These are phyloP conservation scores for Monosporozyma siamensis DNA, from an alignment of 805 yeast genomes.

Conservation along the genomic window DNA sequence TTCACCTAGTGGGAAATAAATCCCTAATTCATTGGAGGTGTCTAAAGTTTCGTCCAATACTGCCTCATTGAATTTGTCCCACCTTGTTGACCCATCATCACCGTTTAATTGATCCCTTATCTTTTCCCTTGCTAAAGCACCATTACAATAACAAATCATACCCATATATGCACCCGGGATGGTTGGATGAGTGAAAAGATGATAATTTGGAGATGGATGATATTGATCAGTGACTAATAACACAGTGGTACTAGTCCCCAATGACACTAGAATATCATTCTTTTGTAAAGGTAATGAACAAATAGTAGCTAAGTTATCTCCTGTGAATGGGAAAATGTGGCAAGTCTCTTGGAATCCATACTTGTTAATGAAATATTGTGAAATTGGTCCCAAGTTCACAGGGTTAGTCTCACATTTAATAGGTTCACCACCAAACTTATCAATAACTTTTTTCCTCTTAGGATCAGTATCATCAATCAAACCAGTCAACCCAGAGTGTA, in stretches of 20 bases:
- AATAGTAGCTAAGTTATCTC: slow-evolving; percentile 85
- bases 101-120: slow-evolving; percentile 46
- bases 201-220: slow-evolving; percentile 73
- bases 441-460: slow-evolving; percentile 15
- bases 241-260: slow-evolving; percentile 91
- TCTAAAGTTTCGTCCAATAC: slow-evolving; percentile 29
- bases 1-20: slow-evolving; percentile 84
- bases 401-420: slow-evolving; percentile 35
- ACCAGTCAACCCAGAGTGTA: slow-evolving; percentile 47
- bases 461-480: slow-evolving; percentile 18
- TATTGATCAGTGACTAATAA: slow-evolving; percentile 70
- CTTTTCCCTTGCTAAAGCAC: slow-evolving; percentile 76
- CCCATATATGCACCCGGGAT: slow-evolving; percentile 75
- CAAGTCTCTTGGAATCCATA: slow-evolving; percentile 58
- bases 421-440: slow-evolving; percentile 31
- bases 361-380: slow-evolving; percentile 50
- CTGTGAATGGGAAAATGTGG: slow-evolving; percentile 67
- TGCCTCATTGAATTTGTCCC: slow-evolving; percentile 54
- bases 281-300: slow-evolving; percentile 68
- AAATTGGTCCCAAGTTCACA: slow-evolving; percentile 38
- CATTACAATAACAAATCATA: slow-evolving; percentile 90
- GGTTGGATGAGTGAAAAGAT: slow-evolving; percentile 80
- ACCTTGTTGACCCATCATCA: slow-evolving; percentile 30
- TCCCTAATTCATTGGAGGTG: slow-evolving; percentile 46
- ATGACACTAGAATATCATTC: slow-evolving; percentile 68